These are phyloP conservation scores for Phaeotremella skinneri DNA, from an alignment of 768 basidiomycete species.

Conservation along the genomic window DNA sequence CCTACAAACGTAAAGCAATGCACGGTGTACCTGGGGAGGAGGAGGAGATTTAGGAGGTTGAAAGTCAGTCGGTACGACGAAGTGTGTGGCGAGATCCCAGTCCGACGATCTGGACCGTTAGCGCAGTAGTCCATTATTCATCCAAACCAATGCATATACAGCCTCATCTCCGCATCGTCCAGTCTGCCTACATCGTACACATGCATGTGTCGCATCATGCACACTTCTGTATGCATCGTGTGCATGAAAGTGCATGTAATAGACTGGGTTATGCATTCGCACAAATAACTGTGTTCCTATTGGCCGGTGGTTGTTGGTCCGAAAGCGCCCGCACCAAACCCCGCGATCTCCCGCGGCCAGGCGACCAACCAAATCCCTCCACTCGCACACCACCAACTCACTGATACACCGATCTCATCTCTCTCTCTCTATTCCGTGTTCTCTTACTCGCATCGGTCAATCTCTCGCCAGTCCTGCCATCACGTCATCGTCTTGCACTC, in stretches of 20 bases:
- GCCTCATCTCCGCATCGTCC: too few species aligned
- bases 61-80: too few species aligned
- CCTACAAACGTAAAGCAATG: conserved; percentile 50
- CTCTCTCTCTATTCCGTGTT: too few species aligned
- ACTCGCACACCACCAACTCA: background rate
- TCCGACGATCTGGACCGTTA: too few species aligned
- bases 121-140: too few species aligned
- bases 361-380: background rate
- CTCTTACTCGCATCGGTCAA: background rate
- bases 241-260: too few species aligned
- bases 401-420: background rate
- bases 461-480: too few species aligned
- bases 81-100: too few species aligned
- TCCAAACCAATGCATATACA: background rate
- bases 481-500: too few species aligned
- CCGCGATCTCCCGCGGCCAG: conserved; percentile 2
- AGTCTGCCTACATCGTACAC: too few species aligned
- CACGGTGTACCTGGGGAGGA: conserved; percentile 51
- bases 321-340: background rate
- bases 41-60: background rate
- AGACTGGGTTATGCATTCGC: too few species aligned
- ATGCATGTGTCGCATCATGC: too few species aligned
- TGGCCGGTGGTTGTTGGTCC: background rate
- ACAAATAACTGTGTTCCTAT: background rate
- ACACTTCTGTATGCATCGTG: background rate